Conservation (phyloP, 805 yeast species). For the Lipomyces japonicus region DNA sequence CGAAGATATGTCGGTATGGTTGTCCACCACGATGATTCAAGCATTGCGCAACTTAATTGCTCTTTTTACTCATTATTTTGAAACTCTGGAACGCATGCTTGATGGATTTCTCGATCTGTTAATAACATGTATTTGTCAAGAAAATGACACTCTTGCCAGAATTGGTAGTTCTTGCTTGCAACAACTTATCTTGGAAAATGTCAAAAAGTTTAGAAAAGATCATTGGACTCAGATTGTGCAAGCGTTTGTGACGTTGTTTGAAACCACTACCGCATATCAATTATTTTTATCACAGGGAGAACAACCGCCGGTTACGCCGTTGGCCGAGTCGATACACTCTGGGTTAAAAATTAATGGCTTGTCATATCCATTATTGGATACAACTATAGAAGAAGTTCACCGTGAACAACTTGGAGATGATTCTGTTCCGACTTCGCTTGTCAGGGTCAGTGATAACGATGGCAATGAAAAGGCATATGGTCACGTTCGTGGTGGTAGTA, state of each 20-base stretch:
- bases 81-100: conserved; percentile 65
- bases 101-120: conserved; percentile 75
- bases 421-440: conserved; percentile 9
- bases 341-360: conserved; percentile 25
- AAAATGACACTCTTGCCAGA: conserved; percentile 92
- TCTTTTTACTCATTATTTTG: conserved; percentile 77
- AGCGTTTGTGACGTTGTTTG: conserved; percentile 68
- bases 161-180: conserved; percentile 89
- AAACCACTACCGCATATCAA: conserved; percentile 80
- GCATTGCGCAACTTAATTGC: conserved; percentile 86
- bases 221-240: conserved; percentile 75
- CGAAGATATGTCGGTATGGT: conserved; percentile 92
- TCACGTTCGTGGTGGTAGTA: neutral
- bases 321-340: conserved; percentile 14
- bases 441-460: neutral
- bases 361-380: conserved; percentile 6
- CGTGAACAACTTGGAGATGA: conserved; percentile 23
- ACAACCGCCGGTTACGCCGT: conserved; percentile 42
- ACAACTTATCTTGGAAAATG: conserved; percentile 72
- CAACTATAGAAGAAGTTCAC: conserved; percentile 19
- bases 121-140: conserved; percentile 89
- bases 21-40: conserved; percentile 92
- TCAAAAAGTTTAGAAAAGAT: conserved; percentile 52
- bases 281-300: conserved; percentile 49
- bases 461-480: too few relatives aligned